These are phyloP conservation scores for Xylariaceae sp. DNA, from an alignment of 2,329 filamentous ascomycete genomes.

Conservation along the genomic window DNA sequence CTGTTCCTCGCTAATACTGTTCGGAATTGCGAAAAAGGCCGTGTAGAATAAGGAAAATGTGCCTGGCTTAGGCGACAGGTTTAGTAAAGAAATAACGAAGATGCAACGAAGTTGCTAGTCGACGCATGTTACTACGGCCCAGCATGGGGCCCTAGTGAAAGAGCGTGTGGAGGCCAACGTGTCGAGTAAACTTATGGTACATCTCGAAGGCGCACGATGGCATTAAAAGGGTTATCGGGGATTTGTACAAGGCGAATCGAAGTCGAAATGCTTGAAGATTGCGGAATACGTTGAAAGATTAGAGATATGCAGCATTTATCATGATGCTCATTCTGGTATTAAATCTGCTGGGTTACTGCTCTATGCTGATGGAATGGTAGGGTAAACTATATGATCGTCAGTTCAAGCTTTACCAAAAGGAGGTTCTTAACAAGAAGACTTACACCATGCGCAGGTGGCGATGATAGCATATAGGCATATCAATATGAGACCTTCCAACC, in stretches of 20 bases:
- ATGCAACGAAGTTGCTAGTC: not conserved
- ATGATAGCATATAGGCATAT: slow-evolving; percentile 82
- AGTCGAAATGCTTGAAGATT: not conserved
- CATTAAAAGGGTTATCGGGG: not conserved
- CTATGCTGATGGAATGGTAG: slow-evolving; percentile 8
- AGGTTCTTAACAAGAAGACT: slow-evolving; percentile 35
- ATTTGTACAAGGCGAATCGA: not conserved
- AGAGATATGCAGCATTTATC: not conserved
- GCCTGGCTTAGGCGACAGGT: not conserved
- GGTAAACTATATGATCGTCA: slow-evolving; percentile 18
- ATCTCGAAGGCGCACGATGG: not conserved
- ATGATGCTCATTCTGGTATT: not conserved
- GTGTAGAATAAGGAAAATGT: not conserved
- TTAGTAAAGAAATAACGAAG: not conserved
- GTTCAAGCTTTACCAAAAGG: not conserved
- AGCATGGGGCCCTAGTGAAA: not conserved
- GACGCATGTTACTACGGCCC: not conserved
- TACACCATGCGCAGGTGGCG: slow-evolving; percentile 67
- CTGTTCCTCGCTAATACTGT: not conserved
- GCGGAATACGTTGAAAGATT: not conserved
- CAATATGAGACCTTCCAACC: slow-evolving; percentile 75
- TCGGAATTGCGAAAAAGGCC: not conserved
- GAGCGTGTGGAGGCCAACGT: not conserved
- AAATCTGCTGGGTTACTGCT: not conserved
- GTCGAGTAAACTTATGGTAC: not conserved